phyloP scores from a whole-genome alignment of 2,329 filamentous ascomycete species.

The Penicillium sp. region DNA sequence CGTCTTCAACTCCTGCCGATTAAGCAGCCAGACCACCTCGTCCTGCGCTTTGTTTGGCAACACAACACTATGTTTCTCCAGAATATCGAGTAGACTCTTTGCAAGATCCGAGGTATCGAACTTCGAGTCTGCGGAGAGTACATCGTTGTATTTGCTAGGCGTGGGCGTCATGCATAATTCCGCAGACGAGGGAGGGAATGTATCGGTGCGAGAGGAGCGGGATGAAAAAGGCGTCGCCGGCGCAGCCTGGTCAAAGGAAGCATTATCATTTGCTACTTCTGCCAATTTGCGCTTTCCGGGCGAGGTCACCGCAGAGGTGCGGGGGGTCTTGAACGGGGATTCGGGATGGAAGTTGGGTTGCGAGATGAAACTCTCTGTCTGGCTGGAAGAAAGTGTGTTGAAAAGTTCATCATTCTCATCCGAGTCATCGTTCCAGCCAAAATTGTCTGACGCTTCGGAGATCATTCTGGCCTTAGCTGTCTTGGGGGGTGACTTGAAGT shows the following conservation, averaged over 20 bases:
- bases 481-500: slow-evolving; percentile 17
- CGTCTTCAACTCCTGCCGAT: slow-evolving; percentile 55
- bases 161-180: slow-evolving; percentile 34
- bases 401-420: slow-evolving; percentile 30
- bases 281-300: slow-evolving; percentile 38
- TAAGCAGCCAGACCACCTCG: slow-evolving; percentile 45
- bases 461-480: slow-evolving; percentile 31
- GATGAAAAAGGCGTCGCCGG: slow-evolving; percentile 15
- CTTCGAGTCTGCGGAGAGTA: slow-evolving; percentile 18
- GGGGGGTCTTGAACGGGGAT: slow-evolving; percentile 36
- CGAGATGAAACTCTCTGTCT: slow-evolving; percentile 14
- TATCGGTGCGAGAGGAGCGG: slow-evolving; percentile 1
- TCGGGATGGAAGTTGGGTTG: slow-evolving; percentile 33
- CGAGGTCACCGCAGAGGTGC: slow-evolving; percentile 30
- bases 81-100: slow-evolving; percentile 26
- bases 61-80: slow-evolving; percentile 34
- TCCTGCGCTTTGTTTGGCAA: slow-evolving; percentile 33
- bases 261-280: slow-evolving; percentile 18
- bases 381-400: slow-evolving; percentile 8
- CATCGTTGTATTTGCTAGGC: slow-evolving; percentile 29
- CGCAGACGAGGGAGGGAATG: slow-evolving; percentile 22
- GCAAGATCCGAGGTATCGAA: slow-evolving; percentile 21
- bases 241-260: neutral
- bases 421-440: slow-evolving; percentile 36
- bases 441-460: slow-evolving; percentile 34